Conservation (phyloP, 768 basidiomycete genomes). For the Termitomyces sp. region DNA sequence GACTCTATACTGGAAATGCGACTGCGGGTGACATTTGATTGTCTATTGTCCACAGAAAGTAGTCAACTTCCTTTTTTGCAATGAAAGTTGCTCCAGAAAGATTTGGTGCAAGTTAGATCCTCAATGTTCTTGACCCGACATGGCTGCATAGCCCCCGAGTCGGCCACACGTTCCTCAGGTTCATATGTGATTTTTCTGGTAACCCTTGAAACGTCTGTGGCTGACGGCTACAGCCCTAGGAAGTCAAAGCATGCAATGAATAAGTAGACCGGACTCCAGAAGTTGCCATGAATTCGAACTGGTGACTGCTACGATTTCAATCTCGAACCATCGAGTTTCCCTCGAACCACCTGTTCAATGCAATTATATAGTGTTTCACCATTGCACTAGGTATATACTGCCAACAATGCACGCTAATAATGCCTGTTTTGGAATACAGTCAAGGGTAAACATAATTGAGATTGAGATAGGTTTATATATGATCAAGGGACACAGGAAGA, state of each 20-base stretch:
- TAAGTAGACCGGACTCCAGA: too few relatives aligned
- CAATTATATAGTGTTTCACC: background rate
- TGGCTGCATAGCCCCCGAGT: background rate
- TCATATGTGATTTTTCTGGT: background rate
- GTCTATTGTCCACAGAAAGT: too few relatives aligned
- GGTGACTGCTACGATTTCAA: background rate
- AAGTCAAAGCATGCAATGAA: background rate
- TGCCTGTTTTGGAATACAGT: background rate
- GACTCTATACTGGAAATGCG: too few relatives aligned
- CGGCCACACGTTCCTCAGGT: background rate
- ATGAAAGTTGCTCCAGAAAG: too few relatives aligned
- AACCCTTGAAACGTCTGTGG: background rate
- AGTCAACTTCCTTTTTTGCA: too few relatives aligned
- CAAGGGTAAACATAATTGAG: background rate
- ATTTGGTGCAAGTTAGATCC: too few relatives aligned
- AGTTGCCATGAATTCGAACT: background rate
- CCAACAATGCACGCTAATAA: background rate
- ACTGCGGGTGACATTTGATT: too few relatives aligned
- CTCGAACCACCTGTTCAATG: background rate
- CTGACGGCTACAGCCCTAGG: too few relatives aligned
- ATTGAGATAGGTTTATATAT: background rate
- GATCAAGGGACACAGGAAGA: background rate
- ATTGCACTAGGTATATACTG: background rate
- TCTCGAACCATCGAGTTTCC: background rate
- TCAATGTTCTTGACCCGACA: background rate